phyloP scores from a whole-genome alignment of 768 basidiomycete species.

The Tulasnella sp. region DNA sequence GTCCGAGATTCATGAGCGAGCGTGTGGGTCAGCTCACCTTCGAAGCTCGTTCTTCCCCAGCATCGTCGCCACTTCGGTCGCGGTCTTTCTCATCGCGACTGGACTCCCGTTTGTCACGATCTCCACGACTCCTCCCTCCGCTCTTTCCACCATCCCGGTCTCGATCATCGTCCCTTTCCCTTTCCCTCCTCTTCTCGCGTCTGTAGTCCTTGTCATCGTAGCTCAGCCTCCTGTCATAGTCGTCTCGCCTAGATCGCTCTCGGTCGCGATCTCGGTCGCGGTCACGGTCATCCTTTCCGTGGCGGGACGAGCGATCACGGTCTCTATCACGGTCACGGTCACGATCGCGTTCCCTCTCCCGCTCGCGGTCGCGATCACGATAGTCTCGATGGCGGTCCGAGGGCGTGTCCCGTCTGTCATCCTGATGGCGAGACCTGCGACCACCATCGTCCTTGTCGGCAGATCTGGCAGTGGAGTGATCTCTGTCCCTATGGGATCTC shows the following conservation, averaged over 20 bases:
- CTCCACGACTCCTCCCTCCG: constrained; percentile 2
- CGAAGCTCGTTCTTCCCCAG: constrained; percentile 19
- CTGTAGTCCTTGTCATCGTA: constrained; percentile 26
- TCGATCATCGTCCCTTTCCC: constrained; percentile 32
- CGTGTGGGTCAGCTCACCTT: constrained; percentile 20
- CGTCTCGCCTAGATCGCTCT: constrained; percentile 10
- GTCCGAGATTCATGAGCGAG: constrained; percentile 19
- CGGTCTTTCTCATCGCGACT: background rate
- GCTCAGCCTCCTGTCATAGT: constrained; percentile 22
- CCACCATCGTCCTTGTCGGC: background rate
- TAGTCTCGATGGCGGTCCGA: constrained; percentile 17
- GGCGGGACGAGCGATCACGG: constrained; percentile 12
- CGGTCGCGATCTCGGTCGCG: constrained; percentile 18
- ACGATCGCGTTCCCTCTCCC: constrained; percentile 19
- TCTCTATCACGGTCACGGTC: constrained; percentile 5
- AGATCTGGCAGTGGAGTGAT: constrained; percentile 25
- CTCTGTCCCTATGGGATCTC: background rate
- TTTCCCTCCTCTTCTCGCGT: constrained; percentile 22
- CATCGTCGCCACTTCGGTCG: constrained; percentile 13
- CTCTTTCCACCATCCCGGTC: constrained; percentile 15
- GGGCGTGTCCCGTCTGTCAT: constrained; percentile 24
- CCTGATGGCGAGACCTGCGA: constrained; percentile 5
- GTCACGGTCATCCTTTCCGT: constrained; percentile 1
- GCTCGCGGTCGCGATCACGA: constrained; percentile 29
- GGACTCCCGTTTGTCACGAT: constrained; percentile 20